phyloP scores from a whole-genome alignment of 2,329 filamentous ascomycete species.

The Colletotrichum paranaense region DNA sequence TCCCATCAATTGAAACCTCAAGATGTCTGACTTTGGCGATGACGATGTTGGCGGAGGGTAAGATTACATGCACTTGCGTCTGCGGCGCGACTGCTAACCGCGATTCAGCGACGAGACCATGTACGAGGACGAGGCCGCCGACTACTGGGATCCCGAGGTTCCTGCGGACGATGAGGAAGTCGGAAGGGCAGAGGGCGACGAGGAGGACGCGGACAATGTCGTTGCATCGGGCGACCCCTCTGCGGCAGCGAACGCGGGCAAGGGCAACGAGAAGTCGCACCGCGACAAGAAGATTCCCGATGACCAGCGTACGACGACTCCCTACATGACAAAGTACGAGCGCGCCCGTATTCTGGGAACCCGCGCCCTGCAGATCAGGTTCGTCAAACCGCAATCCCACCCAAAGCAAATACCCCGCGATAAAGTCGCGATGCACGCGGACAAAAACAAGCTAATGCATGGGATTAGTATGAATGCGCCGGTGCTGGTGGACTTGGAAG shows the following conservation, averaged over 20 bases:
- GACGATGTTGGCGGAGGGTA: slow-evolving; percentile 52
- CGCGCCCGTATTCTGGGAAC: slow-evolving; percentile 92
- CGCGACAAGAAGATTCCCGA: slow-evolving; percentile 91
- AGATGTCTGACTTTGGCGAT: slow-evolving; percentile 81
- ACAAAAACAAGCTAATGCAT: slow-evolving; percentile 32
- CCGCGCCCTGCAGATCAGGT: slow-evolving; percentile 95
- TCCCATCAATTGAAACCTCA: slow-evolving; percentile 27
- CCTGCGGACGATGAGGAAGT: slow-evolving; percentile 66
- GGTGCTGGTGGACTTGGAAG: slow-evolving; percentile 94
- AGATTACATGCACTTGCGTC: slow-evolving; percentile 1
- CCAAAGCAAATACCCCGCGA: neutral
- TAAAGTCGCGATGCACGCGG: neutral
- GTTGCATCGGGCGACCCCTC: slow-evolving; percentile 72
- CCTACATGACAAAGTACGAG: slow-evolving; percentile 99
- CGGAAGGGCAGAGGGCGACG: slow-evolving; percentile 62
- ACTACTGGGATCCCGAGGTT: slow-evolving; percentile 60
- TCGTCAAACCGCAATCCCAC: slow-evolving; percentile 42
- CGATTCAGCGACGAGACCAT: slow-evolving; percentile 72
- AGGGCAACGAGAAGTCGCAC: slow-evolving; percentile 65
- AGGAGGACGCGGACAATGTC: slow-evolving; percentile 69
- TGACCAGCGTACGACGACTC: slow-evolving; percentile 89
- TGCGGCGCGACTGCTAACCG: slow-evolving; percentile 13
- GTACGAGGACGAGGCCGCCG: slow-evolving; percentile 73
- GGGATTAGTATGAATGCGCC: slow-evolving; percentile 90
- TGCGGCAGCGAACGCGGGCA: slow-evolving; percentile 66